Evolutionary conservation across 1,139 yeast genomes (phyloP).

Genomic region (Kurtzmaniella natalensis): DNA sequence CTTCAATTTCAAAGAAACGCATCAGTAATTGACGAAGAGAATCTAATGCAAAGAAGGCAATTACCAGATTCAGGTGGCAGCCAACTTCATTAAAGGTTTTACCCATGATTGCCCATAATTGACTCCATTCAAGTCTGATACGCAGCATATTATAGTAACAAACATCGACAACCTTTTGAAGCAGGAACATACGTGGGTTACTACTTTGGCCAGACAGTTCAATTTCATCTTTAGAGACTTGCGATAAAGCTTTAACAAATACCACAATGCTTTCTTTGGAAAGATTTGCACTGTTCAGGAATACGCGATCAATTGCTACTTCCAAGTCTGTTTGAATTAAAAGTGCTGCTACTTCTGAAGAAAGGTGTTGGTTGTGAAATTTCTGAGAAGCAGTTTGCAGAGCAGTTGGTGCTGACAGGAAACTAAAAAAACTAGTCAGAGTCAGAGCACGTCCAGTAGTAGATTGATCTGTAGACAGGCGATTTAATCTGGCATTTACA

Average conservation of each 20-base stretch:
- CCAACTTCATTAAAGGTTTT: conserved; percentile 84
- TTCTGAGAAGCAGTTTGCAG: conserved; percentile 41
- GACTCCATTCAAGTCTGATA: conserved; percentile 95
- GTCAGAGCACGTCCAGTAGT: conserved; percentile 35
- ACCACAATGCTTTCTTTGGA: conserved; percentile 81
- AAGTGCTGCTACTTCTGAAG: conserved; percentile 38
- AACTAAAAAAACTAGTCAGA: conserved; percentile 48
- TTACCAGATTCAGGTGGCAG: conserved; percentile 68
- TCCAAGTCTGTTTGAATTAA: conserved; percentile 73
- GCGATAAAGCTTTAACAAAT: conserved; percentile 82
- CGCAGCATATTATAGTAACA: conserved; percentile 97
- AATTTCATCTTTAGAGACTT: conserved; percentile 86
- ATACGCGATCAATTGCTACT: conserved; percentile 82
- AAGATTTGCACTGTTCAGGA: conserved; percentile 75
- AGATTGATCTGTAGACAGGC: conserved; percentile 41
- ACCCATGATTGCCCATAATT: conserved; percentile 92
- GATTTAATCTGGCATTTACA: conserved; percentile 60
- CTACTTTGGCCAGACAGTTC: conserved; percentile 79
- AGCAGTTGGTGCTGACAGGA: conserved; percentile 24
- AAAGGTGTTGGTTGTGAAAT: conserved; percentile 42
- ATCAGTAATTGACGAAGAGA: conserved; percentile 89
- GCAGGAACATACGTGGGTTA: conserved; percentile 85
- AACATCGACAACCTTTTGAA: conserved; percentile 94
- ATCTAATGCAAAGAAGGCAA: conserved; percentile 88
- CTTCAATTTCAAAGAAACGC: conserved; percentile 90